These are phyloP conservation scores for Solanum clarkiae DNA, from an alignment of 257 asterid species.

Conservation along the genomic window DNA sequence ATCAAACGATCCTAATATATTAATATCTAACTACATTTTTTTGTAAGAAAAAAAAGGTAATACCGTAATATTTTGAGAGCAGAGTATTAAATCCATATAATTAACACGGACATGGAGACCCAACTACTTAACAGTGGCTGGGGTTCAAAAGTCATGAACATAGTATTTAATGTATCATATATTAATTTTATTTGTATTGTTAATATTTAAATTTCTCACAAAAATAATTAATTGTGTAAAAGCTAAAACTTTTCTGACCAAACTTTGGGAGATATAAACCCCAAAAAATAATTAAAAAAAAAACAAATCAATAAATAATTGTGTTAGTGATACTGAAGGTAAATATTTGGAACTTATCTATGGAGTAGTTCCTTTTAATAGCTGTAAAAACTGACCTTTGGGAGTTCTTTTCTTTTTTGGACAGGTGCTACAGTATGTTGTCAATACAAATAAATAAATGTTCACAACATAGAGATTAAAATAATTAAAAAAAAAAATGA, in stretches of 20 bases:
- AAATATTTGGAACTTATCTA: neutral
- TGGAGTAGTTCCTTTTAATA: no score
- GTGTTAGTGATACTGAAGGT: neutral
- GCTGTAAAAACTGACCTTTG: no score
- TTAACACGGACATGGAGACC: neutral
- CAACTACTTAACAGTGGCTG: neutral
- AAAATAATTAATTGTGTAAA: neutral
- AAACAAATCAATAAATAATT: neutral
- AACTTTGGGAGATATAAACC: neutral
- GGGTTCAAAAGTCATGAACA: neutral
- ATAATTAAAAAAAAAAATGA: no score
- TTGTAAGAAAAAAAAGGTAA: no score
- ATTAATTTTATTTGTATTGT: neutral
- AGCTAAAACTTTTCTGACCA: neutral
- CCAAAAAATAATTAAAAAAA: no score
- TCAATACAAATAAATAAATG: no score
- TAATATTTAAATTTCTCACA: neutral
- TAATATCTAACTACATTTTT: no score
- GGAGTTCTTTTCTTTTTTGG: no score
- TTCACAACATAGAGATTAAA: no score
- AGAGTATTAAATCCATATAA: neutral
- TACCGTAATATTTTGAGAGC: neutral
- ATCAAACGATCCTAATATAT: no score
- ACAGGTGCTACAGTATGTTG: neutral
- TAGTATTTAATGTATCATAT: neutral